phyloP scores from a whole-genome alignment of 2,329 filamentous ascomycete species.

The Elsinoe fawcettii region DNA sequence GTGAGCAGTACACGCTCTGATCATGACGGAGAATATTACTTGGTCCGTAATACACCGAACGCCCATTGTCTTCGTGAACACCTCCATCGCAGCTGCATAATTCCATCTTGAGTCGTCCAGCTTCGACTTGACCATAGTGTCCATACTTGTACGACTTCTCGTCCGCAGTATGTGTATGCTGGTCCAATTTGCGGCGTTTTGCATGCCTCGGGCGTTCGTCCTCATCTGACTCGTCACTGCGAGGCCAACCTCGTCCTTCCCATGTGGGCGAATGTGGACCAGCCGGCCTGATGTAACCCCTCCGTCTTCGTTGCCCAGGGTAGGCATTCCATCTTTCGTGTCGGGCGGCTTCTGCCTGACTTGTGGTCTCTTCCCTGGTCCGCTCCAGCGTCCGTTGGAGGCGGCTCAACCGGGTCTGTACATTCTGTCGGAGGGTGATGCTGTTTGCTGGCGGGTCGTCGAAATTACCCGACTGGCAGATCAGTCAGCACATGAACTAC shows the following conservation, averaged over 20 bases:
- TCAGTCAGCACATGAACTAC: slow-evolving; percentile 12
- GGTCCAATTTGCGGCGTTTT: slow-evolving; percentile 36
- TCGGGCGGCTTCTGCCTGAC: slow-evolving; percentile 19
- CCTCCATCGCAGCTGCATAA: slow-evolving; percentile 86
- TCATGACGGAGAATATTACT: slow-evolving; percentile 82
- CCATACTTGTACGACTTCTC: slow-evolving; percentile 62
- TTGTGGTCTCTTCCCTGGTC: slow-evolving; percentile 27
- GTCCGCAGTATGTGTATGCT: slow-evolving; percentile 17
- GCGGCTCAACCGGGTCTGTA: slow-evolving; percentile 25
- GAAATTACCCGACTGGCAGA: slow-evolving; percentile 32
- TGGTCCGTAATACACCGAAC: slow-evolving; percentile 52
- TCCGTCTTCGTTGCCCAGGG: slow-evolving; percentile 12
- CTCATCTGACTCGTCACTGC: slow-evolving; percentile 18
- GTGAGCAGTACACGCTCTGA: slow-evolving; percentile 79
- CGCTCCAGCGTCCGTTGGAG: slow-evolving; percentile 30
- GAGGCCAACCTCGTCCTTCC: slow-evolving; percentile 5
- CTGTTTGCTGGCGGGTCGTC: slow-evolving; percentile 39
- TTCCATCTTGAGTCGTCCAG: slow-evolving; percentile 75
- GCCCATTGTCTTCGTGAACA: slow-evolving; percentile 45
- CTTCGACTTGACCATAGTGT: slow-evolving; percentile 76
- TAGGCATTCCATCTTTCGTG: slow-evolving; percentile 18
- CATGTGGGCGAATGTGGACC: slow-evolving; percentile 2
- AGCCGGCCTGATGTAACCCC: slow-evolving; percentile 14
- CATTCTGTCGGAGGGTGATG: slow-evolving; percentile 22
- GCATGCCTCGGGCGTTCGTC: slow-evolving; percentile 16